These are phyloP conservation scores for Aeminium ludgeri DNA, from an alignment of 495 filamentous ascomycete species.

Conservation along the genomic window DNA sequence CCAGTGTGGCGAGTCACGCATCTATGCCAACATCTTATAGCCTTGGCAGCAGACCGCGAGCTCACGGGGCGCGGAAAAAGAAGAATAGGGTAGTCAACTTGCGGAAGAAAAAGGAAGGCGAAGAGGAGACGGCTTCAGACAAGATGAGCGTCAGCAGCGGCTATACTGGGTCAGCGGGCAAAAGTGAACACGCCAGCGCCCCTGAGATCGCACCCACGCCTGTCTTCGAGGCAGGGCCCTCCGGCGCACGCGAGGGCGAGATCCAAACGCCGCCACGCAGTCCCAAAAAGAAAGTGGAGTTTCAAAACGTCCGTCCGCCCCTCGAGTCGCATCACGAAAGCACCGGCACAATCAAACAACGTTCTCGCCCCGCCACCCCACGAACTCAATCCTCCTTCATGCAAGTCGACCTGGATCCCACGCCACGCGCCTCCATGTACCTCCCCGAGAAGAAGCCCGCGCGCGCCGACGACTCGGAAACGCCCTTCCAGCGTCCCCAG, in stretches of 20 bases:
- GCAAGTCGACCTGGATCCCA: conserved; percentile 2
- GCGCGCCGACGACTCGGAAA: background rate
- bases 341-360: too few relatives aligned
- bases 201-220: background rate
- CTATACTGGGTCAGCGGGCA: conserved; percentile 22
- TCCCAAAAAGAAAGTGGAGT: conserved; percentile 23
- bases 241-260: conserved; percentile 32
- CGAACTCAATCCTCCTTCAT: too few relatives aligned
- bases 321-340: too few relatives aligned
- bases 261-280: conserved; percentile 30
- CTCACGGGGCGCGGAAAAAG: conserved; percentile 51
- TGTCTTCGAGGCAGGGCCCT: background rate
- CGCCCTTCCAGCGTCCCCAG: background rate
- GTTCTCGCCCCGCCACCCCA: too few relatives aligned
- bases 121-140: conserved; percentile 14
- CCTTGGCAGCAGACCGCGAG: conserved; percentile 46
- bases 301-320: conserved; percentile 6
- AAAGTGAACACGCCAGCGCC: conserved; percentile 35
- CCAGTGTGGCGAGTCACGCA: conserved; percentile 12
- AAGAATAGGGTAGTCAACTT: conserved; percentile 92
- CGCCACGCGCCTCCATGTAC: conserved; percentile 12
- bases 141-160: conserved; percentile 16
- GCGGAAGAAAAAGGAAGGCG: conserved; percentile 37
- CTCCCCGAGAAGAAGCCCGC: conserved; percentile 1
- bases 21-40: conserved; percentile 38